Conservation (phyloP, 345 rosid genomes). For the Brassica napus region Da-Ae NC_063448.1:32945001-32945500, state of each 20-base stretch:
- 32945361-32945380: conserved; percentile 40
- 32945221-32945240: conserved; percentile 8
- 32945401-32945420: conserved; percentile 75
- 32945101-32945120: conserved; percentile 13
- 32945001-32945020: background rate
- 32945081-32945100: background rate
- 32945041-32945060: background rate
- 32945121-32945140: conserved; percentile 32
- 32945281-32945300: background rate
- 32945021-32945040: background rate
- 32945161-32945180: conserved; percentile 23
- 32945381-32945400: conserved; percentile 43
- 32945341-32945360: conserved; percentile 38
- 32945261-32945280: conserved; percentile 16
- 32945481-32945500: conserved; percentile 61
- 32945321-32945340: conserved; percentile 47
- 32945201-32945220: conserved; percentile 30
- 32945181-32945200: conserved; percentile 24
- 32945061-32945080: background rate
- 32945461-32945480: conserved; percentile 55
- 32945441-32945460: conserved; percentile 58
- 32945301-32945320: conserved; percentile 1
- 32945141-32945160: conserved; percentile 35
- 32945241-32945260: conserved; percentile 19
- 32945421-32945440: conserved; percentile 57